A percentile compares a stretch with the other conserved stretches of the same genome.
phyloP scores from a whole-genome alignment of 2,329 filamentous ascomycete genomes.

The Cercospora nicotianae region DNA sequence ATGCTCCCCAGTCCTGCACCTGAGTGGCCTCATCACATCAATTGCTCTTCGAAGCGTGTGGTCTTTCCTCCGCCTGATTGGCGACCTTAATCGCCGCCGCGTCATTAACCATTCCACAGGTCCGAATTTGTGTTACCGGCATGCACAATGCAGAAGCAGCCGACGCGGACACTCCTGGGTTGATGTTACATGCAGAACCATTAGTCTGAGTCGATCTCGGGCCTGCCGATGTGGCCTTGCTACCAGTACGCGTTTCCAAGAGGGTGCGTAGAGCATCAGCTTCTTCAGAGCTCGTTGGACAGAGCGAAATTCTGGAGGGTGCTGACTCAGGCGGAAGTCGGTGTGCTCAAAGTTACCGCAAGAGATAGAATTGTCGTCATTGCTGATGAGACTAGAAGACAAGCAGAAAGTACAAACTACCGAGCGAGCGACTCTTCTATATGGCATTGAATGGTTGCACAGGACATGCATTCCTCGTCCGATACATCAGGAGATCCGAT shows the following conservation, averaged over 20 bases:
- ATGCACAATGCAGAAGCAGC: not conserved
- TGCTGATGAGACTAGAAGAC: not conserved
- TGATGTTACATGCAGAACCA: not conserved
- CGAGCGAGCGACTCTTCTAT: not conserved
- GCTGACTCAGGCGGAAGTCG: not conserved
- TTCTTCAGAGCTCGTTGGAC: not conserved
- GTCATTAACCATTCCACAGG: not conserved
- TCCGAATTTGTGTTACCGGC: not conserved
- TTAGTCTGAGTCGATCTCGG: not conserved
- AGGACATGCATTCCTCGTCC: constrained; percentile 7
- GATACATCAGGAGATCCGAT: constrained; percentile 10
- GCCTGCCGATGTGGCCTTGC: not conserved
- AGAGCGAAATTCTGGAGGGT: not conserved
- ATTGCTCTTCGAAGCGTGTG: not conserved
- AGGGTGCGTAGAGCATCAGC: not conserved
- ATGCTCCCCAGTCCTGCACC: not conserved
- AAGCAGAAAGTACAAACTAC: not conserved
- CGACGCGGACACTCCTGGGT: not conserved
- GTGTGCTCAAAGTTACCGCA: not conserved
- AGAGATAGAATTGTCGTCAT: not conserved
- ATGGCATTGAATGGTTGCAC: not conserved
- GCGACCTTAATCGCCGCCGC: not conserved
- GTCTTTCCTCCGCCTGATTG: not conserved
- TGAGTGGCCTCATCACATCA: not conserved
- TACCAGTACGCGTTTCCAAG: not conserved